Base-by-base conservation (phyloP, 83 land plant genomes). In the Diphasiastrum complanatum region DNA sequence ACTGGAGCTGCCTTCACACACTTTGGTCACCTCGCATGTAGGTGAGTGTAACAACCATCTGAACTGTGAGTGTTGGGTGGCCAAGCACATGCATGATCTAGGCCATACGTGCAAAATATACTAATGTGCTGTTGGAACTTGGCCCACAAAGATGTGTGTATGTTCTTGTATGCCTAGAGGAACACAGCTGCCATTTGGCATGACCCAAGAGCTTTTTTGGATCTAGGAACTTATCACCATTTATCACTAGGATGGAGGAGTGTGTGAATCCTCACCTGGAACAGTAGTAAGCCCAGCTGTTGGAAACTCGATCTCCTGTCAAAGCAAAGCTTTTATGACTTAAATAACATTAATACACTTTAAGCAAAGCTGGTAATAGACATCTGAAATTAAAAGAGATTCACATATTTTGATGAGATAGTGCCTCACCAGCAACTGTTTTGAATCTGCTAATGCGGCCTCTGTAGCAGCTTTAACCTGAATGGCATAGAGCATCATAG, bases 221-320 rank as follows among this genome's bases (percentile, higher is more conserved):
- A 43, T 16, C 31, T 30, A 65, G 45, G n/a, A n/a, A n/a, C n/a
- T 36, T 18, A 16, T 63, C 43, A 63, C 53, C 28, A 43, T 58
- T 65, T 65, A 53, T 54, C 68, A 52, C 48, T 32, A 20, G 30
- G 45, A 16, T 14, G 41, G 22, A 28, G 35, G 18, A 65, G 62
- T 29, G 18, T 16, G n/a, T 49, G 52, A 23, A 45, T 50, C 64
- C 48, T 59, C 47, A 91, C 97, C 97, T 80, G 97, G 83, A 32
- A 91, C 97, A 68, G 91, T 78, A 56, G 71, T 78, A 51, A 91
- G 83, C 23, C 97, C 90, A 35, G 90, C 79, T 24, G 97, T 84
- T 55, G 97, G 97, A 64, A 91, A 82, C 64, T 91, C 97, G 56
- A 91, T 79, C 58, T 91, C 97, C 97, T 91, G 83, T 46, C 33